Evolutionary conservation across 2,329 filamentous ascomycete species (phyloP).

Genomic region (Graphilbum fragrans): DNA sequence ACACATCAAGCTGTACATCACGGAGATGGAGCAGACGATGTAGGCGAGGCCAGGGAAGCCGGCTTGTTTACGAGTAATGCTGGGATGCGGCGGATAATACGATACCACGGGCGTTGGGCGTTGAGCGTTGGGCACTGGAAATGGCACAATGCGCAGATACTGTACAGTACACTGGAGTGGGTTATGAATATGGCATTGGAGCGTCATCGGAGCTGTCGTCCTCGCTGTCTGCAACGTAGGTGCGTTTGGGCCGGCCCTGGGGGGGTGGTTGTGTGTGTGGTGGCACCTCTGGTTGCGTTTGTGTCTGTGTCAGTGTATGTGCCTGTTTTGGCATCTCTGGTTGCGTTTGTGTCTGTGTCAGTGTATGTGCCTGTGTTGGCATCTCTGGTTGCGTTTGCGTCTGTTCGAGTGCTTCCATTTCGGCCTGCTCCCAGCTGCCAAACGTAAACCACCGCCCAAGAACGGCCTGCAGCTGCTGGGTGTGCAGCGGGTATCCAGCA

Average conservation of each 20-base stretch:
- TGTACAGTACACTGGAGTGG: too few relatives aligned
- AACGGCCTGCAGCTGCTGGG: slow-evolving; percentile 32
- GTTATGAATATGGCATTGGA: too few relatives aligned
- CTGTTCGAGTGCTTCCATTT: not conserved
- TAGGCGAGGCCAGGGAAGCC: slow-evolving; percentile 9
- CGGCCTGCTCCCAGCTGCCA: slow-evolving; percentile 27
- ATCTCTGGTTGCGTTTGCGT: not conserved
- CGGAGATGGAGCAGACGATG: slow-evolving; percentile 92
- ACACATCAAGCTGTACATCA: slow-evolving; percentile 95
- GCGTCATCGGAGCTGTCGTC: slow-evolving; percentile 6
- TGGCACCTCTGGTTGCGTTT: too few relatives aligned
- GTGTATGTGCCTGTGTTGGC: too few relatives aligned
- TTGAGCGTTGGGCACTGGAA: too few relatives aligned
- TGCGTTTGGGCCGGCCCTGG: not conserved
- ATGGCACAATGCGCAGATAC: too few relatives aligned
- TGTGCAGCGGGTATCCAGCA: slow-evolving; percentile 7
- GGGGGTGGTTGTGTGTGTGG: not conserved
- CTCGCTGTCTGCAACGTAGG: slow-evolving; percentile 9
- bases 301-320: too few relatives aligned
- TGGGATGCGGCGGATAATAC: too few relatives aligned
- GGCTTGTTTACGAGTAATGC: too few relatives aligned
- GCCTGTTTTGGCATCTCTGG: too few relatives aligned
- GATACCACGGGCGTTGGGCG: too few relatives aligned
- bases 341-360: too few relatives aligned
- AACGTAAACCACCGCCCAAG: slow-evolving; percentile 58